Evolutionary conservation across 495 filamentous ascomycete species (phyloP).

Genomic region (Friedmanniomyces simplex): DNA sequence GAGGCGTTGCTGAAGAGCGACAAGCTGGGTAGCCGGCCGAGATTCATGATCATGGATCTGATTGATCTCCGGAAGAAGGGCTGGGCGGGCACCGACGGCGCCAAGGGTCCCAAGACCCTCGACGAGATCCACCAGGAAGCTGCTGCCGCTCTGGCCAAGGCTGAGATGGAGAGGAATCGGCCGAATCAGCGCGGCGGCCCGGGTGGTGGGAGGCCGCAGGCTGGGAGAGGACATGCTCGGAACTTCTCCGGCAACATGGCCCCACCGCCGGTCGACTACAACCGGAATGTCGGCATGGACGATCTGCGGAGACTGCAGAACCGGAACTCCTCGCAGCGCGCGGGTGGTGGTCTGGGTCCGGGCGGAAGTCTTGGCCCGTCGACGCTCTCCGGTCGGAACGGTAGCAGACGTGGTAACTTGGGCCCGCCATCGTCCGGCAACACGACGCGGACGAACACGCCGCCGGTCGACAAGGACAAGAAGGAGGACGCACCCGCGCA

Average conservation of each 20-base stretch:
- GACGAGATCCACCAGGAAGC: conserved; percentile 83
- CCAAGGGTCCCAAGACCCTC: conserved; percentile 96
- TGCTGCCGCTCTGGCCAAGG: conserved; percentile 53
- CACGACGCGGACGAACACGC: conserved; percentile 81
- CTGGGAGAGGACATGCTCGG: conserved; percentile 78
- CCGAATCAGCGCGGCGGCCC: conserved; percentile 49
- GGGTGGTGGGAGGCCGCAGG: conserved; percentile 51
- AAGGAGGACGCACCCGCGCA: conserved; percentile 53
- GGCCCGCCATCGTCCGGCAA: conserved; percentile 56
- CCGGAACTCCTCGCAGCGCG: conserved; percentile 43
- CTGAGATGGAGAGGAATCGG: conserved; percentile 53
- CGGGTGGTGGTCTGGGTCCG: conserved; percentile 35
- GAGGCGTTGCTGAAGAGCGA: conserved; percentile 59
- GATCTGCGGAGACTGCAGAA: conserved; percentile 69
- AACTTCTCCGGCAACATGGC: conserved; percentile 57
- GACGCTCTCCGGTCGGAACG: conserved; percentile 4
- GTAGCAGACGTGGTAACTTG: conserved; percentile 17
- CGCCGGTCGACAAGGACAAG: conserved; percentile 58
- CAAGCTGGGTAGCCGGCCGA: conserved; percentile 71
- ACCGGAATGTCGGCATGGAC: conserved; percentile 74
- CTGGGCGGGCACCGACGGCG: conserved; percentile 78
- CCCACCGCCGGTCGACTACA: conserved; percentile 56
- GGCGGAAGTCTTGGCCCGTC: conserved; percentile 7
- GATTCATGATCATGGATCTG: conserved; percentile 95
- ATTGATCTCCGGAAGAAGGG: conserved; percentile 62